Evolutionary conservation across 257 asterid species (phyloP), one percentile per base, ranked within the genome.

Genomic region (Scutellaria minor): DNA sequence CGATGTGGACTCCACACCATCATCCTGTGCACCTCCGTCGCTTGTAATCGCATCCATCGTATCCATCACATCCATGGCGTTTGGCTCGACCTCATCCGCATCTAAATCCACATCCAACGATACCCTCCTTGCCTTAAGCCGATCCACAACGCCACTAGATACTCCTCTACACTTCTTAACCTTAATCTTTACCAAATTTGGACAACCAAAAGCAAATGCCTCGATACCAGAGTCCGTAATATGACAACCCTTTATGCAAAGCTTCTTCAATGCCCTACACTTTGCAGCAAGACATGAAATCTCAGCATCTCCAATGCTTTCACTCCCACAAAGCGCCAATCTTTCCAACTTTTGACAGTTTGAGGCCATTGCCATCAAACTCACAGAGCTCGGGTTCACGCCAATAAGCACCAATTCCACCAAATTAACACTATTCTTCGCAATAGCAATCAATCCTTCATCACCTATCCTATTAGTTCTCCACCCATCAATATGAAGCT

Each of bases 401-500:
- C 98, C 98, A 9, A 88, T 88, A 70, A 92, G 94, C 74, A 92
- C 98, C 71, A 92, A 75, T 54, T 92, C 98, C 62, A 85, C 89
- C 5, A 92, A 87, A 80, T 85, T 90, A 27, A 53, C 73, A 47
- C 91, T 78, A 48, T 88, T 80, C 80, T 84, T 90, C 0, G 98
- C 96, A 56, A 92, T 77, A 0, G 94, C 81, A 44, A 85, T 70
- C 78, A 92, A 83, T 3, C 90, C 96, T 73, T 83, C 91, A 68
- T 92, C 96, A 0, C 96, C 96, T 45, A 92, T 92, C 84, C 89
- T 81, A 74, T 92, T 88, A 2, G 96, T 87, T 81, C 90, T 90
- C 96, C 96, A 92, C 42, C 96, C 98, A 60, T 92, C 96, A n/a
- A 92, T 90, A 47, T 90, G 96, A 47, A 92, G 85, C 90, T 92